These are phyloP conservation scores for Quillaja saponaria DNA, from an alignment of 306 rosid genomes.

Conservation along the genomic window DNA sequence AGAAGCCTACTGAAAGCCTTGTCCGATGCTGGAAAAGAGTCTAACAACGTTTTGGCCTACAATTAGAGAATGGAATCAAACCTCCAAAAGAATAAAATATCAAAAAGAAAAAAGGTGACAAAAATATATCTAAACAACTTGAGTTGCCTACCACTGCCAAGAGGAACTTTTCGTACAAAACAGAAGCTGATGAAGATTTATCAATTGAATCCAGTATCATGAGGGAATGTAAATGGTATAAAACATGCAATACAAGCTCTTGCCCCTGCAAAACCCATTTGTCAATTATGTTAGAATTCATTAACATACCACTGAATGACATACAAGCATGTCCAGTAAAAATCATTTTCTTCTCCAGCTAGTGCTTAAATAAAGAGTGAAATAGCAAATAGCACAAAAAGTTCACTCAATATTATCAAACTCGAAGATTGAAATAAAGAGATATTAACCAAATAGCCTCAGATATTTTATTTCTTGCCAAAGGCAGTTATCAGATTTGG, in stretches of 20 bases:
- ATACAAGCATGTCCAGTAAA: no score
- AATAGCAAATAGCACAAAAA: no score
- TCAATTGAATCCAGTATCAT: conserved; percentile 55
- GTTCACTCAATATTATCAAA: no score
- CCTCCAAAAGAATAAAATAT: conserved; percentile 27
- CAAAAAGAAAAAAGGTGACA: not conserved
- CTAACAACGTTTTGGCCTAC: conserved; percentile 80
- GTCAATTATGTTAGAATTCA: conserved; percentile 23
- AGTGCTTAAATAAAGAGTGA: no score
- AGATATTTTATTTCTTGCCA: no score
- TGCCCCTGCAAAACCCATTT: conserved; percentile 75
- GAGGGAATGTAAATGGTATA: conserved; percentile 80
- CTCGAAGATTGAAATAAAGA: no score
- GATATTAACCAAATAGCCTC: no score
- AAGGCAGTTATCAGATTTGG: no score
- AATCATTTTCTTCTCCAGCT: no score
- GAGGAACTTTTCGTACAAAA: conserved; percentile 79
- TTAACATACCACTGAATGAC: conserved; percentile 19
- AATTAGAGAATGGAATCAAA: conserved; percentile 27
- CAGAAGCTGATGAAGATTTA: conserved; percentile 55
- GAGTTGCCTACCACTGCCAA: conserved; percentile 71
- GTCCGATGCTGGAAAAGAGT: conserved; percentile 86
- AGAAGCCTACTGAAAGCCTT: conserved; percentile 94
- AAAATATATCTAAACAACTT: conserved; percentile 28
- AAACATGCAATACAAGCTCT: conserved; percentile 82